Evolutionary conservation across 306 rosid genomes (phyloP), one percentile per base, ranked within the genome.

Genomic region (Glycine soja): DNA sequence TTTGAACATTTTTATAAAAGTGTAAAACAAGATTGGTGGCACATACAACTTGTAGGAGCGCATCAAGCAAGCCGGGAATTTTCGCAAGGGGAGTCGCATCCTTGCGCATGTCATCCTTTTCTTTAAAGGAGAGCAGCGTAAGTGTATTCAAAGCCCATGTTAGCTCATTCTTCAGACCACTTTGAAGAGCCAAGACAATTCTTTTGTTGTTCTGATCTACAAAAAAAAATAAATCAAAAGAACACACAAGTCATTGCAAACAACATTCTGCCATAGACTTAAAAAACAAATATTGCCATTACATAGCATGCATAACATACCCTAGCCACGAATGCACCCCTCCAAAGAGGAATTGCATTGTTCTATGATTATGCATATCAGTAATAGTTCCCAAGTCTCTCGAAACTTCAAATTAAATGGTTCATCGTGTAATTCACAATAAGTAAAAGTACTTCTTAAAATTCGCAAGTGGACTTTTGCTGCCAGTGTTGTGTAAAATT

Each of bases 111-210:
- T 96, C 99, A 79, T 96, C 99, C 87, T 90, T 95, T 63, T 95
- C 99, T 83, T 91, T 96, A 73, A 96, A 96, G 50, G 99, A 96
- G 61, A 96, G 98, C 10, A 93, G 53, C 3, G 97, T 92, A 68
- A 96, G 97, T 53, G 97, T 89, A 71, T 96, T 96, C 84, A 96
- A 81, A 1, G 99, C 99, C 99, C 99, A 96, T 18, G 89, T 90
- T 74, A 95, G 87, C 91, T 95, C 99, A 85, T 97, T 95, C 92
- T 95, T 95, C 38, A 95, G 81, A 76, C 99, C 98, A 85, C 99
- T 95, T 82, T 95, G 99, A 72, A 95, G 92, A 43, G 99, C 98
- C 79, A 92, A 80, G 73, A 96, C 98, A 75, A 96, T 88, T 83
- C 98, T 93, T 82, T 92, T 96, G 81, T 90, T 90, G 93, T 92